Conservation (phyloP, 1,284 basidiomycete genomes). For the Sanguinoderma infundibulare region DNA sequence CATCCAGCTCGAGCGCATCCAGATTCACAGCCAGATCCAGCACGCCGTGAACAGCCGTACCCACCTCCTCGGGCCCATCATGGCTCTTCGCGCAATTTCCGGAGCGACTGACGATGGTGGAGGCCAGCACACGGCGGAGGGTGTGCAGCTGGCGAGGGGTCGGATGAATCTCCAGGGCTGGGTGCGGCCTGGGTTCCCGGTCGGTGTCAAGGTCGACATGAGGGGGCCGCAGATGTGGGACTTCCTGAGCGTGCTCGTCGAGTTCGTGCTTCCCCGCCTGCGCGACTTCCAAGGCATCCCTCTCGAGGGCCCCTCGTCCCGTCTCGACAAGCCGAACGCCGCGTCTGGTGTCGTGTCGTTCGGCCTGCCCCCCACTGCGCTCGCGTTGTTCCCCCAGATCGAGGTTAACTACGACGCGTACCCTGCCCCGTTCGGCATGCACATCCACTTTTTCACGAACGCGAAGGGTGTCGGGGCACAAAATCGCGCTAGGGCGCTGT, state of each 20-base stretch:
- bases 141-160: slow-evolving; percentile 83
- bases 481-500: slow-evolving; percentile 80
- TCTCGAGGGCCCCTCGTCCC: slow-evolving; percentile 68
- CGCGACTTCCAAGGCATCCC: slow-evolving; percentile 89
- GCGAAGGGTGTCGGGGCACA: slow-evolving; percentile 84
- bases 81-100: slow-evolving; percentile 87
- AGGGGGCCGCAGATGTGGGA: slow-evolving; percentile 93
- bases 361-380: slow-evolving; percentile 83
- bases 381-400: slow-evolving; percentile 93
- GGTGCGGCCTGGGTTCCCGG: slow-evolving; percentile 84
- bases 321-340: slow-evolving; percentile 71
- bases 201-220: slow-evolving; percentile 90
- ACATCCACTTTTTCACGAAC: slow-evolving; percentile 91
- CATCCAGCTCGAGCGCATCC: slow-evolving; percentile 82
- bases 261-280: slow-evolving; percentile 93
- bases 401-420: slow-evolving; percentile 92
- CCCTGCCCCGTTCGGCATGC: slow-evolving; percentile 84
- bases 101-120: slow-evolving; percentile 80
- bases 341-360: slow-evolving; percentile 89
- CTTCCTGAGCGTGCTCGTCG: slow-evolving; percentile 87
- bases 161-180: slow-evolving; percentile 86
- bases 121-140: slow-evolving; percentile 68
- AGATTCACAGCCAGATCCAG: slow-evolving; percentile 86
- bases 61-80: slow-evolving; percentile 83
- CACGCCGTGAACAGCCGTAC: slow-evolving; percentile 77